phyloP scores from a whole-genome alignment of 1,284 basidiomycete genomes.

The Pseudozyma flocculosa region DNA sequence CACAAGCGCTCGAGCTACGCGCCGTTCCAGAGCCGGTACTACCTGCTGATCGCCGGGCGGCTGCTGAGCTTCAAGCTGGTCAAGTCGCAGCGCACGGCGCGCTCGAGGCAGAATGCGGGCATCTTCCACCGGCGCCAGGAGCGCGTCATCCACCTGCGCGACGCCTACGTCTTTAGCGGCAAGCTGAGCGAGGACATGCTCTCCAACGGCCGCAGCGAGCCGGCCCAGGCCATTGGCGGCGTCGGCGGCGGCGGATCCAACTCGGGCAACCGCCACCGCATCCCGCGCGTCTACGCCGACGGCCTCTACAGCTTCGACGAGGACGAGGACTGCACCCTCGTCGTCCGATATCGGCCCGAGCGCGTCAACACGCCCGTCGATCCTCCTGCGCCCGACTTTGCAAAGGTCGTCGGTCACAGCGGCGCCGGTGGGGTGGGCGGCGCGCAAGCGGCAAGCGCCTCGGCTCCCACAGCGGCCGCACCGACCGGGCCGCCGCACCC shows the following conservation, averaged over 20 bases:
- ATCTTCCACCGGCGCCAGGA: slow-evolving; percentile 52
- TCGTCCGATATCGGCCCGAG: slow-evolving; percentile 49
- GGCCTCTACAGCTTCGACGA: slow-evolving; percentile 49
- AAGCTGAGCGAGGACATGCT: slow-evolving; percentile 45
- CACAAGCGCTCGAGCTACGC: slow-evolving; percentile 60
- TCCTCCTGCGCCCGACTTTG: slow-evolving; percentile 5
- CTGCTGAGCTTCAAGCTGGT: slow-evolving; percentile 51
- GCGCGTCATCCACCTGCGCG: slow-evolving; percentile 50
- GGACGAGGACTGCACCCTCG: slow-evolving; percentile 57
- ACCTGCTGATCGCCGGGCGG: slow-evolving; percentile 49
- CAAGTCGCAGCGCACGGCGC: slow-evolving; percentile 41
- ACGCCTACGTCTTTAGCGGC: slow-evolving; percentile 55
- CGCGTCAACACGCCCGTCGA: slow-evolving; percentile 28
- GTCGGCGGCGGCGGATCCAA: slow-evolving; percentile 34
- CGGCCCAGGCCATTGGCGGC: slow-evolving; percentile 29
- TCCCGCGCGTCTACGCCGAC: slow-evolving; percentile 53
- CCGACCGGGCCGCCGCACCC: slow-evolving; percentile 11
- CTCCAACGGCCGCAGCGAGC: slow-evolving; percentile 36
- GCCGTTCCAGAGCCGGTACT: slow-evolving; percentile 44
- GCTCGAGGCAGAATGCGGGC: slow-evolving; percentile 55
- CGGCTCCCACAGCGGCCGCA: not conserved
- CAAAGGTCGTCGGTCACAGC: not conserved
- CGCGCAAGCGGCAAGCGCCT: not conserved
- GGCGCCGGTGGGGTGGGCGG: not conserved
- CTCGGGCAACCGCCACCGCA: slow-evolving; percentile 28